phyloP scores from a whole-genome alignment of 2,329 filamentous ascomycete genomes.

The Chaetomium strumarium region DNA sequence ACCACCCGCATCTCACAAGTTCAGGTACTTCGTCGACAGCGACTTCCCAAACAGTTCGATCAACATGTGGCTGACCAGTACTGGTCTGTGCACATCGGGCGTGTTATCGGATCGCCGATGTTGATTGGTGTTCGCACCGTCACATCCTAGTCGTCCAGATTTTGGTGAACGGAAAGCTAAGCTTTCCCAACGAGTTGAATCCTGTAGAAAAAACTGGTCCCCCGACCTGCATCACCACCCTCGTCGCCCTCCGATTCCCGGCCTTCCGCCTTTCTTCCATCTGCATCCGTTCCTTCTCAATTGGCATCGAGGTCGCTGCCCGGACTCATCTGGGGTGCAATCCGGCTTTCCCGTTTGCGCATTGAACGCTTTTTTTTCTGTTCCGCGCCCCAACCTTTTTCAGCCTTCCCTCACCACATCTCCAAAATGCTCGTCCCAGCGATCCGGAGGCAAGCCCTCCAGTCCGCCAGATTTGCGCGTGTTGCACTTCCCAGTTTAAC shows the following conservation, averaged over 20 bases:
- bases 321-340: neutral
- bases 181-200: slow-evolving; percentile 27
- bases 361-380: slow-evolving; percentile 20
- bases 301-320: slow-evolving; percentile 14
- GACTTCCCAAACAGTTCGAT: too few relatives aligned
- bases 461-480: slow-evolving; percentile 45
- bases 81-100: neutral
- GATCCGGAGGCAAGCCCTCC: slow-evolving; percentile 56
- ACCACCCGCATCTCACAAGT: too few relatives aligned
- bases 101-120: slow-evolving; percentile 20
- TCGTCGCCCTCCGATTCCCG: slow-evolving; percentile 21
- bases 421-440: slow-evolving; percentile 56
- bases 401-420: slow-evolving; percentile 20
- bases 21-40: neutral
- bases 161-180: slow-evolving; percentile 24
- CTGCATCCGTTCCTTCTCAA: slow-evolving; percentile 15
- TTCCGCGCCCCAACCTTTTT: slow-evolving; percentile 21
- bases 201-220: slow-evolving; percentile 25
- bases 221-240: slow-evolving; percentile 22
- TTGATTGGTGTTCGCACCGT: slow-evolving; percentile 15
- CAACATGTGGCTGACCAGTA: neutral
- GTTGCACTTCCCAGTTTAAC: slow-evolving; percentile 48
- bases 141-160: slow-evolving; percentile 17
- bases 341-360: slow-evolving; percentile 7
- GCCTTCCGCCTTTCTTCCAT: slow-evolving; percentile 12